Base-by-base conservation (phyloP, 805 yeast species). In the Metschnikowia aberdeeniae region DNA sequence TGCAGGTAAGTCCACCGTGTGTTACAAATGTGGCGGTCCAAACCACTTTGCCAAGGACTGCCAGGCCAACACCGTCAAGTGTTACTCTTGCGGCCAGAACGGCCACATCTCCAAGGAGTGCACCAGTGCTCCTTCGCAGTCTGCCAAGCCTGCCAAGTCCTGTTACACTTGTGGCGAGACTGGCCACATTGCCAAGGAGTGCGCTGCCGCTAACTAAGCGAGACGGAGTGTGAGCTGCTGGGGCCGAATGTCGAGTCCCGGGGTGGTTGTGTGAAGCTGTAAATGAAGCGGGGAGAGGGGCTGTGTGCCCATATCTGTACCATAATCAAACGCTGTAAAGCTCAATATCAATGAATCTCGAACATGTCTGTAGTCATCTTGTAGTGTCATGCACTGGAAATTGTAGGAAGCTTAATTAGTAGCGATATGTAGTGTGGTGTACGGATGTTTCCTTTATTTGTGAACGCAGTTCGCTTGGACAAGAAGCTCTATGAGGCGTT, bases 41-140 rank as follows among this genome's bases (percentile, higher is more conserved):
- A 87, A 87, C 81, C 96, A 89, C 68, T 84, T 83, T 71, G 95
- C 96, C 54, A 84, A 87, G 73, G 95, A 88, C 68, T 88, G 96
- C 71, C 84, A 82, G 66, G 82, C 81, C 56, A 77, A 81, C 46
- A 58, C 58, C 44, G 77, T 81, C 63, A 87, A 87, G 71, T 89
- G 97, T 72, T 90, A 88, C 78, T 86, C 90, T 51, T 89, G 97
- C 71, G 96, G 96, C 58, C 81, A 83, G 68, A 73, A 79, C 52
- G 97, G 97, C 46, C 97, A 90, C 75, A 81, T 88, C 59, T 82
- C 93, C 52, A 86, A 81, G 68, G 95, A 86, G 55, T 89, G 97
- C 71, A 67, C 76, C 50, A 68, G 80, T 41, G 76, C 78, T 47
- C 61, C 81, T 41, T 65, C 66, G 53, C 35, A 20, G 29, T 34